Evolutionary conservation across 2,329 filamentous ascomycete genomes (phyloP), one percentile per base, ranked within the genome.

Genomic region (Graphilbum fragrans): DNA sequence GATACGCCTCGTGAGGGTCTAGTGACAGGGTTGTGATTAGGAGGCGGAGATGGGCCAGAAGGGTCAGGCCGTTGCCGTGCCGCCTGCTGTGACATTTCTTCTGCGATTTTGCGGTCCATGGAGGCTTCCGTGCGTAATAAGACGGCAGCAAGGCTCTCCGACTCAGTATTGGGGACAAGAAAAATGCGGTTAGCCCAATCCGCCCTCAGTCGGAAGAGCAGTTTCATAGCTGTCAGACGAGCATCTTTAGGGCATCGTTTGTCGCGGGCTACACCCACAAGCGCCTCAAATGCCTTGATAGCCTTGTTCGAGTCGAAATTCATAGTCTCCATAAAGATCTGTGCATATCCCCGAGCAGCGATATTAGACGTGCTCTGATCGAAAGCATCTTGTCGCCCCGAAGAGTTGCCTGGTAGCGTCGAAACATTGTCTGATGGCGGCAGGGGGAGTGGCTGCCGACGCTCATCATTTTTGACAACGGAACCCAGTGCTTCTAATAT

Each of bases 171-270:
- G 27, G 74, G 62, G 8, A 77, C 77, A 41, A 94, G 65, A 44
- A 82, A 86, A 4, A 95, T 72, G 35, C 80, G 74, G 49, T 88
- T 77, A 10, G 82, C 77, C 56, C 82, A 86, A 58, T 94, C 86
- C 19, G 86, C 86, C 44, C 88, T 76, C 23, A 95, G 64, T 35
- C 88, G 77, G 55, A 93, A 90, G 2, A 95, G 65, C 35, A 90
- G 62, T 52, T 85, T 86, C 67, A 88, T 75, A 3, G 81, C 79
- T 12, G 78, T 80, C 21, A 92, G 63, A 7, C 84, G 79, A 39
- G 82, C 79, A 58, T 85, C 79, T 7, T 71, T 65, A 45, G 82
- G 80, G 46, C 72, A 76, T 25, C 69, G 64, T 22, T 66, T 67
- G 16, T 72, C 72, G 48, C 70, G 71, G 6, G 72, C 77, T 49